phyloP scores from a whole-genome alignment of 768 basidiomycete species.

The Boletus huronensis region DNA sequence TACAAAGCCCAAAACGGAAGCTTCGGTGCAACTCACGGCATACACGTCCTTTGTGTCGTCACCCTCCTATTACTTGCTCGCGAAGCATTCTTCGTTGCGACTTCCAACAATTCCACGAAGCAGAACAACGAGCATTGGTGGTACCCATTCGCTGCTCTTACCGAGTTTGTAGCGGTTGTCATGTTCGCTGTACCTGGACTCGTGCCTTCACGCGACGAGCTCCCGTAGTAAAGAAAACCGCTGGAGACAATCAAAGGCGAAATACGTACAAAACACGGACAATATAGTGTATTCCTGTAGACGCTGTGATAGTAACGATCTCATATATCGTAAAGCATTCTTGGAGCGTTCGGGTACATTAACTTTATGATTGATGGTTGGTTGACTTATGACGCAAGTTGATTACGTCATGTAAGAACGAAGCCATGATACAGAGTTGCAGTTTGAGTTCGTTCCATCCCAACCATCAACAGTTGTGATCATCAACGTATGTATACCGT shows the following conservation, averaged over 20 bases:
- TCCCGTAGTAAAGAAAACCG: constrained; percentile 14
- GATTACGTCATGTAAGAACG: not conserved
- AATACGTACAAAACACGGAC: not conserved
- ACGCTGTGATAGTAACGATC: not conserved
- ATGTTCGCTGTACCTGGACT: constrained; percentile 33
- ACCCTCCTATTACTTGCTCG: constrained; percentile 26
- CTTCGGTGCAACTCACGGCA: constrained; percentile 23
- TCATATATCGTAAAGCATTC: constrained; percentile 1
- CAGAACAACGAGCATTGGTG: constrained; percentile 32
- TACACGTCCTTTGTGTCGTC: constrained; percentile 26
- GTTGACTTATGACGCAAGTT: not conserved
- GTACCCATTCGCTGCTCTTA: constrained; percentile 32
- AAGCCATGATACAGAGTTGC: not conserved
- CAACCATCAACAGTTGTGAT: constrained; percentile 1
- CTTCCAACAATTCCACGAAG: constrained; percentile 11
- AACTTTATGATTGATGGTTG: not conserved
- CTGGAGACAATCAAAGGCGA: not conserved
- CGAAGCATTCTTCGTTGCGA: constrained; percentile 31
- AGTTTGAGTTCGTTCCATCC: not conserved
- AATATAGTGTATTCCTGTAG: not conserved
- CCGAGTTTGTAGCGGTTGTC: constrained; percentile 32
- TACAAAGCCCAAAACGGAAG: constrained; percentile 14
- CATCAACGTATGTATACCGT: not conserved
- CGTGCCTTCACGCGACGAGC: constrained; percentile 29
- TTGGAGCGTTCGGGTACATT: not conserved